Conservation (phyloP, 306 rosid genomes). For the Cicer yamashitae region DNA sequence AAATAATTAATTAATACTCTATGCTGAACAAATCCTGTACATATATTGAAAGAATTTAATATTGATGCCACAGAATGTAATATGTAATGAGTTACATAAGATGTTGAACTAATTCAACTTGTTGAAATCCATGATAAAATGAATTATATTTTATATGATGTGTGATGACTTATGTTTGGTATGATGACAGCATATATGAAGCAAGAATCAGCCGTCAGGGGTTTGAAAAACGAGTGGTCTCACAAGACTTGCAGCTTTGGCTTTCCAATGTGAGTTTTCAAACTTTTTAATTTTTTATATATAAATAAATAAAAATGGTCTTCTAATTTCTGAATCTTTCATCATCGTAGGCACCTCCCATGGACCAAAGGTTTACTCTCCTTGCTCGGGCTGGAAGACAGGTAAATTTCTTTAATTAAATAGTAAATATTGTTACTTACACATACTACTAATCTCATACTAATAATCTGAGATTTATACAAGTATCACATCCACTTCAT, state of each 20-base stretch:
- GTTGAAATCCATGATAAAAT: not conserved
- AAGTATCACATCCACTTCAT: too few species aligned
- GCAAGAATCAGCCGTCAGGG: slow-evolving; percentile 85
- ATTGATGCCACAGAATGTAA: not conserved
- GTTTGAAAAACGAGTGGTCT: slow-evolving; percentile 93
- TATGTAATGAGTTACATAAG: not conserved
- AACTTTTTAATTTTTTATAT: not conserved
- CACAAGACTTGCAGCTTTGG: slow-evolving; percentile 80
- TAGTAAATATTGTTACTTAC: not conserved
- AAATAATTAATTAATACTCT: not conserved
- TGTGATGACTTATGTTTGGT: slow-evolving; percentile 37
- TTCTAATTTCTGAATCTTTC: slow-evolving; percentile 22
- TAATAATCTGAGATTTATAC: too few species aligned
- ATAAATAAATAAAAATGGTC: not conserved
- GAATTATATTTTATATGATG: too few species aligned
- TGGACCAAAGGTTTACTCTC: slow-evolving; percentile 71
- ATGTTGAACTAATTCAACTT: not conserved
- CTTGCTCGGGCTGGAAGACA: slow-evolving; percentile 97
- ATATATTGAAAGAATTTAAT: not conserved
- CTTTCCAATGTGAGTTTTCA: slow-evolving; percentile 83
- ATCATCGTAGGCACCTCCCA: slow-evolving; percentile 72
- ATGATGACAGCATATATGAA: slow-evolving; percentile 61
- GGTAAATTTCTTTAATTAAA: slow-evolving; percentile 53
- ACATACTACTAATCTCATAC: not conserved
- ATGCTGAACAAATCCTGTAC: not conserved